These are phyloP conservation scores for Coemansia furcata DNA, from an alignment of 192 early-diverging fungal species.

Conservation along the genomic window DNA sequence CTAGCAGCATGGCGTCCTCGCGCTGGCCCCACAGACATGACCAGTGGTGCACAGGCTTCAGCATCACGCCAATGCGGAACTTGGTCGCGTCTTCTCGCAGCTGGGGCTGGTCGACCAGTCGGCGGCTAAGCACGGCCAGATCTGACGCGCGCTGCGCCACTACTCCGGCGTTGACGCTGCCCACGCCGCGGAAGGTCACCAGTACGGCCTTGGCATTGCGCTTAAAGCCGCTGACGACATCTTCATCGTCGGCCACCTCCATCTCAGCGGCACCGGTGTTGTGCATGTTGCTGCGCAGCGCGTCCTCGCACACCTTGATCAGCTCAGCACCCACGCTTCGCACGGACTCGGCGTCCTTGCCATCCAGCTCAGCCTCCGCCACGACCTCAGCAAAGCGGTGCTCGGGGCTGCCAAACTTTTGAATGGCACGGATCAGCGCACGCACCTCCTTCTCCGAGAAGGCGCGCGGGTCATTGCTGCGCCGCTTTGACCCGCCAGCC, in stretches of 20 bases:
- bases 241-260: conserved; percentile 40
- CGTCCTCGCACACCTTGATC: conserved; percentile 56
- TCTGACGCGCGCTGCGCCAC: conserved; percentile 76
- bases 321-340: conserved; percentile 44
- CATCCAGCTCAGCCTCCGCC: conserved; percentile 72
- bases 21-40: conserved; percentile 78
- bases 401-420: conserved; percentile 83
- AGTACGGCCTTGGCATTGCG: conserved; percentile 72
- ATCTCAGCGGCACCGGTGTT: conserved; percentile 20
- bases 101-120: conserved; percentile 54
- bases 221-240: conserved; percentile 36
- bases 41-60: conserved; percentile 88
- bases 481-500: conserved; percentile 21
- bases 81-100: conserved; percentile 56
- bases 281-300: conserved; percentile 52
- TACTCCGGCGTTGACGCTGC: conserved; percentile 81
- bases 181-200: conserved; percentile 73
- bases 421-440: conserved; percentile 72
- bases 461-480: conserved; percentile 41
- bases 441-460: conserved; percentile 82
- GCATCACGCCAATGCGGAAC: conserved; percentile 75
- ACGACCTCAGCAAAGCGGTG: conserved; percentile 80
- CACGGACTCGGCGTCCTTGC: conserved; percentile 60
- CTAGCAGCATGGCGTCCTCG: conserved; percentile 95
- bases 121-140: conserved; percentile 61